Evolutionary conservation across 129 eudicot genomes (phyloP).

Genomic region (Lactuca sativa): DNA sequence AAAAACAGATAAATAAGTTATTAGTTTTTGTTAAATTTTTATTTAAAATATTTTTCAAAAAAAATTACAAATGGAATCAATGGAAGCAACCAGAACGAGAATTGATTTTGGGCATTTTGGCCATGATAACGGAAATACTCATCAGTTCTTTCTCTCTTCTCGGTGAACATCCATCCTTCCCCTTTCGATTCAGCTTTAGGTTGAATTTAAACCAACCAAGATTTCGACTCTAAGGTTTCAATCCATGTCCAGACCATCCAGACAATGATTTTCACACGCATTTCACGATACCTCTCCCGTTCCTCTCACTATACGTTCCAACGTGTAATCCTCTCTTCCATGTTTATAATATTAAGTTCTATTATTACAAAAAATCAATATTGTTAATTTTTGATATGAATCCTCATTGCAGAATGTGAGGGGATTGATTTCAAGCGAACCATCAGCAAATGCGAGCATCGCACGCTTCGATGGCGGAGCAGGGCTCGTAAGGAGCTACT

Average conservation of each 20-base stretch:
- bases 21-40: too few species aligned
- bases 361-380: not conserved
- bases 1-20: too few species aligned
- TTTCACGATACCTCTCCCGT: conserved; percentile 46
- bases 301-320: conserved; percentile 37
- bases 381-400: not conserved
- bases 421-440: conserved; percentile 25
- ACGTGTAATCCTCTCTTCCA: conserved; percentile 25
- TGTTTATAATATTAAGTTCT: not conserved
- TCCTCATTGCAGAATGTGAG: conserved; percentile 42
- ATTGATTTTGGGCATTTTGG: not conserved
- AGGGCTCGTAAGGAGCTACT: conserved; percentile 49
- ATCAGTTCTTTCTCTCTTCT: not conserved
- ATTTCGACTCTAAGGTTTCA: conserved; percentile 23
- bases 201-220: not conserved
- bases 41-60: not conserved
- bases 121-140: not conserved
- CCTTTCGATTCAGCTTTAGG: not conserved
- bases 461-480: conserved; percentile 28
- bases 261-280: conserved; percentile 47
- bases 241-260: conserved; percentile 21
- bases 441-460: conserved; percentile 26
- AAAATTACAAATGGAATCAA: not conserved
- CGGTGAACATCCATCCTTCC: not conserved
- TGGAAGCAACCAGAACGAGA: not conserved